phyloP scores from a whole-genome alignment of 176 grass and related monocot species.

The Eleusine coracana region DNA sequence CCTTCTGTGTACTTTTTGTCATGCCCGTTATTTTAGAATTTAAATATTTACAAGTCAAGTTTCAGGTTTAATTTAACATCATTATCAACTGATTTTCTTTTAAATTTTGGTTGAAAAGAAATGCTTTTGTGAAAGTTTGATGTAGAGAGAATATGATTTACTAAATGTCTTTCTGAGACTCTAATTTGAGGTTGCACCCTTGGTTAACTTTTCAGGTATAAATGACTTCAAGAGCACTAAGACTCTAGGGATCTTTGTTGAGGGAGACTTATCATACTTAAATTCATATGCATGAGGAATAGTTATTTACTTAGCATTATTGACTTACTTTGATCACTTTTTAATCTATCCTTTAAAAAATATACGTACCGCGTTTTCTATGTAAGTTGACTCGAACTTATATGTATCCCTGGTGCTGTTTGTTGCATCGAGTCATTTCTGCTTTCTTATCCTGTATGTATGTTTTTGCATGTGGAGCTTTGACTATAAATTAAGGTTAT shows the following conservation, averaged over 20 bases:
- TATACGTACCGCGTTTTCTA: background rate
- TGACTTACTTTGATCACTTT: background rate
- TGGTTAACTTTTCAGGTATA: conserved; percentile 24
- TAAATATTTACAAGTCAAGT: background rate
- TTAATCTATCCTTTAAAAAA: background rate
- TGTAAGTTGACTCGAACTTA: background rate
- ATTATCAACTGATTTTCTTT: background rate
- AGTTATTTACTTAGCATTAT: background rate
- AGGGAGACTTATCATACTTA: background rate
- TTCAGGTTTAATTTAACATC: background rate
- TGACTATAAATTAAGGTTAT: background rate
- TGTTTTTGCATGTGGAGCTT: background rate
- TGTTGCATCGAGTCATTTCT: background rate
- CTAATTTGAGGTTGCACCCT: background rate
- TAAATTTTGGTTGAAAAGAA: background rate
- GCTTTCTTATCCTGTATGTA: background rate
- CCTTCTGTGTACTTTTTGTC: background rate
- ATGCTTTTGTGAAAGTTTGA: background rate
- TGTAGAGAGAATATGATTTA: background rate
- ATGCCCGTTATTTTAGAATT: background rate
- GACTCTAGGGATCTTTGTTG: background rate
- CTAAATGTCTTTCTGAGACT: background rate
- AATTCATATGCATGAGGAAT: background rate
- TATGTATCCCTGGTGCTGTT: background rate
- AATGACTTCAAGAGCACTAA: conserved; percentile 19